Base-by-base conservation (phyloP, 2,329 filamentous ascomycete species). In the Nothopassalora personata region DNA sequence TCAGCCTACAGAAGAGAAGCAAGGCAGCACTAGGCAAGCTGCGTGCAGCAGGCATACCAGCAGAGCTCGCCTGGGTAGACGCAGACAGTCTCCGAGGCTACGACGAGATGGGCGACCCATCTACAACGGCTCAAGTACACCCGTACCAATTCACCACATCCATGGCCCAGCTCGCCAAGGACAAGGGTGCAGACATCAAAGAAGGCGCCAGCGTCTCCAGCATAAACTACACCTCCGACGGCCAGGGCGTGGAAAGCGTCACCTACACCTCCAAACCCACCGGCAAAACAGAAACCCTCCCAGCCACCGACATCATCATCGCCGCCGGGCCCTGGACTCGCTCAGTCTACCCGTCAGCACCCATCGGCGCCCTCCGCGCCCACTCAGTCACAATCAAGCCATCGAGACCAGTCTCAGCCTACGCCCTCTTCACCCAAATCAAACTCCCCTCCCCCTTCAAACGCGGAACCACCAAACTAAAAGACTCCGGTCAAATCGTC, bases 101-200 rank as follows among this genome's bases (percentile, higher is more conserved):
- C 75, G 85, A 90, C 34, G 85, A 88, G 70, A 97, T 97, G 91
- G 91, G 90, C 1, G 86, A 85, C 2, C 84, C 86, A 0, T 82
- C 81, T 1, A 89, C 91, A 61, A 97, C 94, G 1, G 90, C 94
- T 0, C 94, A 99, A 75, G 93, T 97, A 2, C 93, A 99, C 69
- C 94, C 94, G 0, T 89, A 87, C 62, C 86, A 91, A 48, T 97
- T 99, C 71, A 97, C 94, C 0, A 93, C 85, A 0, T 81, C 86
- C 15, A 95, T 97, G 64, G 90, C 89, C 4, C 79, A 84, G 46
- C 80, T 97, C 11, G 91, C 93, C 0, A 77, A 83, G 57, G 83
- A 89, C 54, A 71, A 73, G 36, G 79, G 79, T 1, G 78, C 74
- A 0, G 73, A 86, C 23, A 80, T 97, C 55, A 79, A 84, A 31